Evolutionary conservation across 352 stramenopile genomes (phyloP).

Genomic region (Globisporangium nagaii): DNA sequence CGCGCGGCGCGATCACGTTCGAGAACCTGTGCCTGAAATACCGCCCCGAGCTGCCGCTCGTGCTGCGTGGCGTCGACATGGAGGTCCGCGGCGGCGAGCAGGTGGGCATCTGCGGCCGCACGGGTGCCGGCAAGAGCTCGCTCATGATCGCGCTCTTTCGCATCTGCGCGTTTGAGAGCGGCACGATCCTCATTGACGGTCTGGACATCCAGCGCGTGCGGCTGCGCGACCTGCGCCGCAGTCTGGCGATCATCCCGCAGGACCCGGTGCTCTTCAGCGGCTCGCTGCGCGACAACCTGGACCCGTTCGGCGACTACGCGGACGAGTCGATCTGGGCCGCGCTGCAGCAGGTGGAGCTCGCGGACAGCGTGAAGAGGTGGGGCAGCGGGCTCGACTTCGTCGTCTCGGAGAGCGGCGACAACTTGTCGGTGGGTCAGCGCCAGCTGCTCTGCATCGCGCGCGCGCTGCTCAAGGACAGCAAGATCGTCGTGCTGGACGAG

Average conservation of each 20-base stretch:
- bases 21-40: conserved; percentile 27
- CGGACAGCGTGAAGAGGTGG: conserved; percentile 15
- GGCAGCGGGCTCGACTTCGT: conserved; percentile 12
- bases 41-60: conserved; percentile 21
- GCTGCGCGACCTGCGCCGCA: conserved; percentile 17
- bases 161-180: conserved; percentile 31
- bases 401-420: conserved; percentile 33
- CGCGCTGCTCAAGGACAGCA: conserved; percentile 86
- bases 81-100: conserved; percentile 17
- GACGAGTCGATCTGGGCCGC: conserved; percentile 76
- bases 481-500: conserved; percentile 93
- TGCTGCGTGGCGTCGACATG: conserved; percentile 18
- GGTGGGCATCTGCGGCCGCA: conserved; percentile 35
- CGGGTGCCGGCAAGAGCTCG: conserved; percentile 21
- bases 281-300: conserved; percentile 21
- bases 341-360: conserved; percentile 70
- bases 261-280: conserved; percentile 22
- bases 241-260: conserved; percentile 32
- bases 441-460: conserved; percentile 86
- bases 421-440: conserved; percentile 47
- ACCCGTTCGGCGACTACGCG: conserved; percentile 20
- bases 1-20: conserved; percentile 20
- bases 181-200: conserved; percentile 78
- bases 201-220: conserved; percentile 42
- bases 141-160: conserved; percentile 22